Percentiles rank a stretch among this genome's conserved stretches.
These are phyloP conservation scores for Herpetomonas samuelpessoai DNA, from an alignment of 208 protist genomes.

Conservation along the genomic window DNA sequence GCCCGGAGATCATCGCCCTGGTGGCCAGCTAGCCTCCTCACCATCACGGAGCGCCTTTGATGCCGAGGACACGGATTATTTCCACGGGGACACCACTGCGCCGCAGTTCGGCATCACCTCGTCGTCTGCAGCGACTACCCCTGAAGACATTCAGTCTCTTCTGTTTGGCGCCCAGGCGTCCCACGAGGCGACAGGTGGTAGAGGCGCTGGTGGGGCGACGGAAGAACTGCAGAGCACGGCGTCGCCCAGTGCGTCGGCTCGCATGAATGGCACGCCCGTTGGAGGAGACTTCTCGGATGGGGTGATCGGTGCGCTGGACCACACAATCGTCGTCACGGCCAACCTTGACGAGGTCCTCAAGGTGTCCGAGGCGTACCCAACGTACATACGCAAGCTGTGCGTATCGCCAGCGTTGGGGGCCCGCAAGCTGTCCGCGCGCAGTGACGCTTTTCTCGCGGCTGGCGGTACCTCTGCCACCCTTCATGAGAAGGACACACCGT, in stretches of 20 bases:
- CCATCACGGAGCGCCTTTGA: background rate
- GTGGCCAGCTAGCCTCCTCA: background rate
- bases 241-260: background rate
- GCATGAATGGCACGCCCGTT: background rate
- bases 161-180: background rate
- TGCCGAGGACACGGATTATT: background rate
- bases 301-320: background rate
- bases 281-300: too few species aligned
- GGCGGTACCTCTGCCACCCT: background rate
- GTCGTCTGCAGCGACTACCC: background rate
- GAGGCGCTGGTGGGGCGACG: too few species aligned
- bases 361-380: conserved; percentile 28
- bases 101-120: too few species aligned
- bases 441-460: too few species aligned
- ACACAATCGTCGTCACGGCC: conserved; percentile 23
- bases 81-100: too few species aligned
- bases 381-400: background rate
- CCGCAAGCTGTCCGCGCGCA: background rate
- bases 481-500: background rate
- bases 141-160: background rate
- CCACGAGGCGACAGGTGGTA: background rate
- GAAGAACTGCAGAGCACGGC: background rate
- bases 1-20: too few species aligned
- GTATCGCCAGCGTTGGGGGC: background rate
- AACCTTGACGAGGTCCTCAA: conserved; percentile 43